Evolutionary conservation across 768 basidiomycete genomes (phyloP).

Genomic region (Russula sp.): DNA sequence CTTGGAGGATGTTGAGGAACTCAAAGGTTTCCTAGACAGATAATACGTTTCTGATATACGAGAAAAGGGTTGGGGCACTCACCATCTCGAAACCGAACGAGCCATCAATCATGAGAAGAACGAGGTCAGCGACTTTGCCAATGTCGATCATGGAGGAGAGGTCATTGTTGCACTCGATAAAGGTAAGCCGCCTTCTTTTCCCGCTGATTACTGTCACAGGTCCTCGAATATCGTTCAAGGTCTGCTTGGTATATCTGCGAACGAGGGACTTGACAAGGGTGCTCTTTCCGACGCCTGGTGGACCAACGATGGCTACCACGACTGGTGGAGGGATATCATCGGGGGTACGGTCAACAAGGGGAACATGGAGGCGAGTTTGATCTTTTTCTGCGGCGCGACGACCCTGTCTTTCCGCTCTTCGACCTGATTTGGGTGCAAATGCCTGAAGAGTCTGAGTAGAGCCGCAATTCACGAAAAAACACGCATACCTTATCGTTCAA

Average conservation of each 20-base stretch:
- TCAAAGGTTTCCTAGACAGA: conserved; percentile 87
- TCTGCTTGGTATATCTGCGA: conserved; percentile 89
- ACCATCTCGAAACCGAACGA: conserved; percentile 99
- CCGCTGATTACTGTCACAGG: conserved; percentile 93
- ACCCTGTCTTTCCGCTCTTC: conserved; percentile 81
- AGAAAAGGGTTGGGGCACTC: conserved; percentile 22
- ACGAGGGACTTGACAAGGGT: conserved; percentile 90
- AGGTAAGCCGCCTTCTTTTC: conserved; percentile 88
- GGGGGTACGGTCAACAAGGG: conserved; percentile 90
- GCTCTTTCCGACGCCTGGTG: conserved; percentile 94
- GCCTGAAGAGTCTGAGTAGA: conserved; percentile 42
- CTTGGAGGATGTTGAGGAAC: conserved; percentile 93
- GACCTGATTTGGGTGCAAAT: conserved; percentile 88
- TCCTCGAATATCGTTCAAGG: conserved; percentile 79
- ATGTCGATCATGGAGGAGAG: conserved; percentile 98
- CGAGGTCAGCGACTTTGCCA: conserved; percentile 92
- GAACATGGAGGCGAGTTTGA: conserved; percentile 93
- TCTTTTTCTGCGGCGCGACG: conserved; percentile 88
- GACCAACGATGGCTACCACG: conserved; percentile 91
- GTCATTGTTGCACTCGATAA: conserved; percentile 97
- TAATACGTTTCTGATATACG: background rate
- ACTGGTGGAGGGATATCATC: conserved; percentile 88
- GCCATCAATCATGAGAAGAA: conserved; percentile 95
- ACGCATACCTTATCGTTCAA: conserved; percentile 88
- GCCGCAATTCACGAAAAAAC: background rate